These are phyloP conservation scores for Fomitopsis pinicola DNA, from an alignment of 1,284 basidiomycete genomes.

Conservation along the genomic window DNA sequence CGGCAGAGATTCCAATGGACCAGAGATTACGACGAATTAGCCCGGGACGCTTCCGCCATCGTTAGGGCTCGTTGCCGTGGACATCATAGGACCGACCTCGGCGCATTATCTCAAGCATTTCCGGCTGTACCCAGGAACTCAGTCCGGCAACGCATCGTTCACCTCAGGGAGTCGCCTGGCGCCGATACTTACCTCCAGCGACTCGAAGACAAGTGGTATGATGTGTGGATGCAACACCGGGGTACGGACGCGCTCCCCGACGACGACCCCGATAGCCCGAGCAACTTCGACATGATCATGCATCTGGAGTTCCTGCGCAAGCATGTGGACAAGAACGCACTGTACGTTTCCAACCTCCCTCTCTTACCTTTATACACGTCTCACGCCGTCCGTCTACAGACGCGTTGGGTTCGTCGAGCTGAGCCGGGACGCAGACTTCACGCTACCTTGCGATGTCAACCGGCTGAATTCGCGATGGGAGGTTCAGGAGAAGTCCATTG, in stretches of 20 bases:
- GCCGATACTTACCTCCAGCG: constrained; percentile 74
- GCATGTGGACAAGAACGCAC: constrained; percentile 78
- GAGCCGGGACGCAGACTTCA: constrained; percentile 29
- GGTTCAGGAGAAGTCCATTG: constrained; percentile 40
- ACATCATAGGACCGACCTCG: constrained; percentile 60
- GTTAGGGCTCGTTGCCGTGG: constrained; percentile 73
- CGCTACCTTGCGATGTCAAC: constrained; percentile 45
- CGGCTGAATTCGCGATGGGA: constrained; percentile 45
- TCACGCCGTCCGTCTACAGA: constrained; percentile 27
- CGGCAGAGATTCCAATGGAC: constrained; percentile 79
- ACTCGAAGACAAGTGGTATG: constrained; percentile 79
- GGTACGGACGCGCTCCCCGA: constrained; percentile 70
- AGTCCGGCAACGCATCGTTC: constrained; percentile 57
- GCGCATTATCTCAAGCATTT: constrained; percentile 75
- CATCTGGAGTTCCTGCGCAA: constrained; percentile 80
- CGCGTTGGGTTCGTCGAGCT: constrained; percentile 54
- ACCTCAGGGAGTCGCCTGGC: constrained; percentile 59
- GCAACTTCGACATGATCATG: constrained; percentile 70
- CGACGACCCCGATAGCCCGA: constrained; percentile 59
- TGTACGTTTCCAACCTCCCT: constrained; percentile 48
- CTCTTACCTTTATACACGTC: background rate
- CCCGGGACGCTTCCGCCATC: constrained; percentile 79
- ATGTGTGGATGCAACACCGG: constrained; percentile 70
- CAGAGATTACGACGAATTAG: constrained; percentile 81
- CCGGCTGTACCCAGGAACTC: constrained; percentile 64